Conservation (phyloP, 495 filamentous ascomycete genomes). For the Parachaetomium inaequale region DNA sequence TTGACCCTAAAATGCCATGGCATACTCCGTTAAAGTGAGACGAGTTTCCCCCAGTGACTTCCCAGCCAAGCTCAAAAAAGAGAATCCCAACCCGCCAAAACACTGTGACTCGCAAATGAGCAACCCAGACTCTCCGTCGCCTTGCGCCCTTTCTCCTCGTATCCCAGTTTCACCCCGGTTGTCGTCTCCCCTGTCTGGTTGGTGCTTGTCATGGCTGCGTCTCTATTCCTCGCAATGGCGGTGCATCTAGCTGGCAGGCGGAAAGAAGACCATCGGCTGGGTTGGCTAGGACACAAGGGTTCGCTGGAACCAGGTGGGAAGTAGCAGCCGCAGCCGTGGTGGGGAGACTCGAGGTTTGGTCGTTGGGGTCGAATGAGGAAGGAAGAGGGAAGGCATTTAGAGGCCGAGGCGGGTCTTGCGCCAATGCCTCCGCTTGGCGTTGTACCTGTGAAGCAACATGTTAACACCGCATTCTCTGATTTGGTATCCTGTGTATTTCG, state of each 20-base stretch:
- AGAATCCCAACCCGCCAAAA: conserved; percentile 18
- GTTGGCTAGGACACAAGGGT: conserved; percentile 1
- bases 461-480: conserved; percentile 3
- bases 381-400: conserved; percentile 52
- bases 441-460: conserved; percentile 67
- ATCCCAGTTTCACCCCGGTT: neutral
- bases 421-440: conserved; percentile 99
- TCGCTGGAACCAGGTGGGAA: neutral
- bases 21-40: conserved; percentile 21
- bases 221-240: conserved; percentile 8
- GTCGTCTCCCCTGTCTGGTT: neutral
- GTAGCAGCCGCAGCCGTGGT: conserved; percentile 17
- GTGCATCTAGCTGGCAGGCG: neutral
- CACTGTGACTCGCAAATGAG: conserved; percentile 5
- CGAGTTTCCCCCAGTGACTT: conserved; percentile 16
- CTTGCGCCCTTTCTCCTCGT: conserved; percentile 8
- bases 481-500: neutral
- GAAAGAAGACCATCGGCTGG: neutral
- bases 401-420: conserved; percentile 99
- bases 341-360: conserved; percentile 9
- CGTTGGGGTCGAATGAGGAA: conserved; percentile 32
- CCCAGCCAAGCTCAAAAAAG: conserved; percentile 19
- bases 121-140: conserved; percentile 1
- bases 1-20: conserved; percentile 29
- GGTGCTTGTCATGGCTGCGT: conserved; percentile 6